Conservation (phyloP, 148 eudicot species). For the Vaccinium corymbosum region DNA sequence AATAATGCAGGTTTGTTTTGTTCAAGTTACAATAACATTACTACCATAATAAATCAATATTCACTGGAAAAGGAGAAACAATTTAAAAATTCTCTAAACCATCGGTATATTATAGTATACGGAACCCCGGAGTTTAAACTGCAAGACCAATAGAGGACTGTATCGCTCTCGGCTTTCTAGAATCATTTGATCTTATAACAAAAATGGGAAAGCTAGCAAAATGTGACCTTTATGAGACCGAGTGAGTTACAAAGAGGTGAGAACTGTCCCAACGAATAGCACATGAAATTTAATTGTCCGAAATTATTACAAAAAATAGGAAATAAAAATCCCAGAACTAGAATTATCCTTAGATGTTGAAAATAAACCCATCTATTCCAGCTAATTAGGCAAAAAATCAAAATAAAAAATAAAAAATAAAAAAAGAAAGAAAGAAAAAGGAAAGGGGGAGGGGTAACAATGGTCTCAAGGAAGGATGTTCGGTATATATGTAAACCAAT, state of each 20-base stretch:
- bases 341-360: background rate
- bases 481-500: background rate
- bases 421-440: background rate
- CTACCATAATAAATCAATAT: background rate
- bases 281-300: background rate
- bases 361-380: background rate
- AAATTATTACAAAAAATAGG: background rate
- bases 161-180: background rate
- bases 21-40: background rate
- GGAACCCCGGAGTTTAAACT: background rate
- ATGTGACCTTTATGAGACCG: background rate
- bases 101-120: background rate
- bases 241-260: background rate
- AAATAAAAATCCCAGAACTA: background rate
- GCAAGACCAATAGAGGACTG: background rate
- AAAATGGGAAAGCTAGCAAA: slow-evolving; percentile 4
- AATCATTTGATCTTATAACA: background rate
- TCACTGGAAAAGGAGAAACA: background rate
- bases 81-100: background rate
- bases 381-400: background rate
- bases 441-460: background rate
- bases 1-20: background rate
- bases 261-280: background rate
- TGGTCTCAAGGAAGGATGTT: background rate
- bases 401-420: background rate